Base-by-base conservation (phyloP, 805 yeast genomes). In the Zygosaccharomyces lentus region DNA sequence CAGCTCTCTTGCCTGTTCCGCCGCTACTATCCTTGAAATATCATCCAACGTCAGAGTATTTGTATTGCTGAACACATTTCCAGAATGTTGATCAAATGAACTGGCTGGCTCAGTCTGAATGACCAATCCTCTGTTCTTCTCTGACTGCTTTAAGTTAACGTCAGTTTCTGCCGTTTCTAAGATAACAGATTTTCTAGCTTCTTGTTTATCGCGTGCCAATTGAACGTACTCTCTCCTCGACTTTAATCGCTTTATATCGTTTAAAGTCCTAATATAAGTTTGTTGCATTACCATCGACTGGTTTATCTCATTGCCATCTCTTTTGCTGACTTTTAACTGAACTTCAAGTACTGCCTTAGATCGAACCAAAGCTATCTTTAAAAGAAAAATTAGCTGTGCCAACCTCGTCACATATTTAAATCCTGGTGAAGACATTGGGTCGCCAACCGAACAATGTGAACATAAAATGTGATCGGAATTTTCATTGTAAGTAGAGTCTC, bases 21-120 rank as follows among this genome's bases (percentile, higher is more conserved):
- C 91, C 2, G 97, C 96, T 6, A 93, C 97, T 60, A 93, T 91
- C 53, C 98, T 76, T 6, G 98, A 96, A 56, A 93, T 93, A 66
- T 93, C 99, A 66, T 93, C 98, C 56, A 93, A 75, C 0, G 97
- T 91, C 43, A 93, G 75, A 0, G 91, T 83, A 55, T 85, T 87
- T 55, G 91, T 95, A 58, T 81, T 85, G 57, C 83, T 80, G 45
- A 89, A 75, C 40, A 87, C 72, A 53, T 57, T 61, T 16, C 56
- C 58, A 25, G 44, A 40, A 12, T 24, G 17, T 8, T 37, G 41
- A 30, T 45, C 46, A 1, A 88, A 76, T 0, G 90, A 82, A 1
- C 83, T 60, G 13, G 59, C 53, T 65, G 73, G 41, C 29, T 59
- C 63, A 9, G 59, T 55, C 38, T 51, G 55, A 31, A 54, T 40